Base-by-base conservation (phyloP, 768 basidiomycete species). In the Ephemerocybe angulata region DNA sequence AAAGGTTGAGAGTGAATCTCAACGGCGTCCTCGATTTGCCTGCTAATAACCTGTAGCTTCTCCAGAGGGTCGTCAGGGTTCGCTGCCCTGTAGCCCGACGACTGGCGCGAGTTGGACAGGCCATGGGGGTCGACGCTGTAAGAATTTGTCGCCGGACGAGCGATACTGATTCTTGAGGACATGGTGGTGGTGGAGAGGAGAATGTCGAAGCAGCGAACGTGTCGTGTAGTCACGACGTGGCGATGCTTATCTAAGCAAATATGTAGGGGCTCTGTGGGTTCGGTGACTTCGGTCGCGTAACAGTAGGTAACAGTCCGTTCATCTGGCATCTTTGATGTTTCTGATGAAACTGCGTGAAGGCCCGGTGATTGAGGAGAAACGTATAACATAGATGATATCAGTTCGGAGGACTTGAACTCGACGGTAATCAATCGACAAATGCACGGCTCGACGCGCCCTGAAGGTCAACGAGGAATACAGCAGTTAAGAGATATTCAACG, bases 1-100 rank as follows among this genome's bases (percentile, higher is more conserved):
- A 98, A 77, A 19, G 97, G 97, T 67, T 97, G 89, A 7, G 93
- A 87, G 72, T 89, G 88, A 61, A 90, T 86, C 70, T 98, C 97
- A 67, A 97, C 81, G 59, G 86, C 76, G 74, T 99, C 97, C 75
- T 99, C 97, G 53, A 93, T 79, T 69, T 84, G 79, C 69, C 83
- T 86, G 69, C 82, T 82, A 62, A 85, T 75, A 6, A 78, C 77
- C 58, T 85, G 82, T 47, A 93, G 69, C 70, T 87, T 88, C 72
- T 91, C 89, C 56, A 91, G 62, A 0, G 89, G 92, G 74, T 88
- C 86, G 65, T 92, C 86, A 1, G 88, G 86, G 74, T 90, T 81
- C 28, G 88, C 88, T 1, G 89, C 80, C 54, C 88, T 82, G 77
- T 88, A 92, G 40, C 90, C 88, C 2, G 77, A 72, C 6, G 88